phyloP scores from a whole-genome alignment of 2,329 filamentous ascomycete species.

The Dactylellina parvicollis region DNA sequence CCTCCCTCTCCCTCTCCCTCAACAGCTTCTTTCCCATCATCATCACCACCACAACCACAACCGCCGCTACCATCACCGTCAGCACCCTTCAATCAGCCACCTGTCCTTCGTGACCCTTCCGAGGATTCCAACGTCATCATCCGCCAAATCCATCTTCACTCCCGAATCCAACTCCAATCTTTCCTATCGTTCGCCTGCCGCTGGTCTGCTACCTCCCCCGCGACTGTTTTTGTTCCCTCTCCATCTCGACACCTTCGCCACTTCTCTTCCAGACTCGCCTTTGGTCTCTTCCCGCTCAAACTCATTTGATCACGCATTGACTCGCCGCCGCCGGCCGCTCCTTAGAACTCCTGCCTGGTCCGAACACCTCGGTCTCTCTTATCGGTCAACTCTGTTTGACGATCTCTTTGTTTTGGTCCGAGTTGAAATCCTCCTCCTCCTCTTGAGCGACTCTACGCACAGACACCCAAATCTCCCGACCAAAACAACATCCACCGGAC shows the following conservation, averaged over 20 bases:
- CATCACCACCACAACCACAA: conserved; percentile 68
- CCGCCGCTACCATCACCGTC: conserved; percentile 62
- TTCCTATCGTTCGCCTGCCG: conserved; percentile 25
- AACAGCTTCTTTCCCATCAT: conserved; percentile 76
- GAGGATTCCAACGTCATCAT: background rate
- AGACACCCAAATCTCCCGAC: conserved; percentile 24
- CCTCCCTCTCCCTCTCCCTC: conserved; percentile 67
- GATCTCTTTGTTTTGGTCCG: conserved; percentile 45
- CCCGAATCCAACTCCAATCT: conserved; percentile 11
- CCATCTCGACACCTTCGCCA: conserved; percentile 60
- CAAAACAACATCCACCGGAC: conserved; percentile 11
- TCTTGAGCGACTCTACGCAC: conserved; percentile 33
- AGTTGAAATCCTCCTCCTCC: conserved; percentile 26
- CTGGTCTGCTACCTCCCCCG: conserved; percentile 58
- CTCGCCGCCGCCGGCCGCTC: conserved; percentile 64
- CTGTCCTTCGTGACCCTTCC: conserved; percentile 3
- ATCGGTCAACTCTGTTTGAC: conserved; percentile 22
- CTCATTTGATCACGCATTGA: conserved; percentile 66
- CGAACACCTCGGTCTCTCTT: conserved; percentile 18
- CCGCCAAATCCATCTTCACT: background rate
- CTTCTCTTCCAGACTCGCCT: conserved; percentile 56
- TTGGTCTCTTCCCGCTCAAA: conserved; percentile 71
- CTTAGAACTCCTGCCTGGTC: conserved; percentile 1
- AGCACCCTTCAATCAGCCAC: conserved; percentile 32
- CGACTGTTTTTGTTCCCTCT: conserved; percentile 57